Evolutionary conservation across 2,329 filamentous ascomycete species (phyloP).

Genomic region (Drechslera avenae): DNA sequence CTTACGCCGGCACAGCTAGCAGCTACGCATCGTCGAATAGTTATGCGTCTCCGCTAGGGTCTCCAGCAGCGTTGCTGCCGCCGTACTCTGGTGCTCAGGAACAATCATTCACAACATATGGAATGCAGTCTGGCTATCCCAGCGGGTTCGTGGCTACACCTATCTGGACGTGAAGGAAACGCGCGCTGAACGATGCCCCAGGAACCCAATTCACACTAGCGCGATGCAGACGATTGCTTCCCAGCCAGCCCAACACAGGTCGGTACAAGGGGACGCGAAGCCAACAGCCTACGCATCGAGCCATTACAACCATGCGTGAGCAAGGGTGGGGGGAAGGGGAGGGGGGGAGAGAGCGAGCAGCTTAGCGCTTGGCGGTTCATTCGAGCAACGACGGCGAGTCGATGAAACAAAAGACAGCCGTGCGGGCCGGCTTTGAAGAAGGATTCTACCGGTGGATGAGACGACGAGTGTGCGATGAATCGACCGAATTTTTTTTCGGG

Average conservation of each 20-base stretch:
- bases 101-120: conserved; percentile 47
- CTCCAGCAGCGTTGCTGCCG: conserved; percentile 42
- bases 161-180: conserved; percentile 50
- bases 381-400: conserved; percentile 6
- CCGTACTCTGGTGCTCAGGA: conserved; percentile 48
- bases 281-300: conserved; percentile 23
- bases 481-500: conserved; percentile 1
- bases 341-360: neutral
- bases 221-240: conserved; percentile 28
- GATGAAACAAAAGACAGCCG: conserved; percentile 9
- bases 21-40: conserved; percentile 40
- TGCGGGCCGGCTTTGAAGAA: conserved; percentile 3
- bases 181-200: conserved; percentile 50
- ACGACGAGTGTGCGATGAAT: conserved; percentile 10
- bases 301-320: conserved; percentile 28
- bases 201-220: conserved; percentile 46
- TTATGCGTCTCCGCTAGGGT: conserved; percentile 47
- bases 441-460: conserved; percentile 3
- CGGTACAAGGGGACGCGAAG: conserved; percentile 20
- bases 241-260: conserved; percentile 33
- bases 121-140: conserved; percentile 49
- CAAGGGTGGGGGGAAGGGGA: too few relatives aligned
- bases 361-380: conserved; percentile 1
- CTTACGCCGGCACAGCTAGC: conserved; percentile 34
- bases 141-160: conserved; percentile 52